Percentiles rank a stretch among this genome's conserved stretches.
These are phyloP conservation scores for Davidsoniella virescens DNA, from an alignment of 2,329 filamentous ascomycete genomes.

Conservation along the genomic window DNA sequence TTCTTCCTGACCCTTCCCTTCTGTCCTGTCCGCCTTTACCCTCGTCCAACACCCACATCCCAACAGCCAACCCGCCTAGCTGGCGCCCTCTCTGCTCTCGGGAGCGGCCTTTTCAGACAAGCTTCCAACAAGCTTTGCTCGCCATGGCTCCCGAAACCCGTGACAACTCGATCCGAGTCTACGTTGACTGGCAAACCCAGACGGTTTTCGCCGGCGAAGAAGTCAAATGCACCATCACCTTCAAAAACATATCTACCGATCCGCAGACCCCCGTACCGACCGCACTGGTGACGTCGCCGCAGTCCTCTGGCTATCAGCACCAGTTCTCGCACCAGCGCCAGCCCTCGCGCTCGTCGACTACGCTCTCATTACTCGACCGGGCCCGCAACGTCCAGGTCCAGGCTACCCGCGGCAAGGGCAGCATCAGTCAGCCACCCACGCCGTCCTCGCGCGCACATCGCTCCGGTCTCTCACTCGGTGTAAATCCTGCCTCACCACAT, in stretches of 20 bases:
- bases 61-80: neutral
- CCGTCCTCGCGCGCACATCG: constrained; percentile 39
- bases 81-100: neutral
- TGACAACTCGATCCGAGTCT: constrained; percentile 65
- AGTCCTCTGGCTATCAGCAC: neutral
- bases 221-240: constrained; percentile 88
- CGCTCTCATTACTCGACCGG: constrained; percentile 26
- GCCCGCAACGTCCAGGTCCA: constrained; percentile 26
- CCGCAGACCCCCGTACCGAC: neutral
- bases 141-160: constrained; percentile 33
- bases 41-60: neutral
- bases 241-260: constrained; percentile 61
- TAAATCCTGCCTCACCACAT: constrained; percentile 29
- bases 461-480: constrained; percentile 48
- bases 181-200: constrained; percentile 85
- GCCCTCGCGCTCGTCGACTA: constrained; percentile 22
- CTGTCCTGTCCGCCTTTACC: neutral
- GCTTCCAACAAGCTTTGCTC: constrained; percentile 11
- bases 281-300: neutral
- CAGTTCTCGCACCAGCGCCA: constrained; percentile 19
- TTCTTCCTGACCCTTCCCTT: neutral
- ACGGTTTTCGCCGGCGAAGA: constrained; percentile 95
- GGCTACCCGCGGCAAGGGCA: constrained; percentile 25
- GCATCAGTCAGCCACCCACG: constrained; percentile 22
- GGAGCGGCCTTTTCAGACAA: neutral